Conservation (phyloP, 2,329 filamentous ascomycete species). For the Fusarium circinatum region DNA sequence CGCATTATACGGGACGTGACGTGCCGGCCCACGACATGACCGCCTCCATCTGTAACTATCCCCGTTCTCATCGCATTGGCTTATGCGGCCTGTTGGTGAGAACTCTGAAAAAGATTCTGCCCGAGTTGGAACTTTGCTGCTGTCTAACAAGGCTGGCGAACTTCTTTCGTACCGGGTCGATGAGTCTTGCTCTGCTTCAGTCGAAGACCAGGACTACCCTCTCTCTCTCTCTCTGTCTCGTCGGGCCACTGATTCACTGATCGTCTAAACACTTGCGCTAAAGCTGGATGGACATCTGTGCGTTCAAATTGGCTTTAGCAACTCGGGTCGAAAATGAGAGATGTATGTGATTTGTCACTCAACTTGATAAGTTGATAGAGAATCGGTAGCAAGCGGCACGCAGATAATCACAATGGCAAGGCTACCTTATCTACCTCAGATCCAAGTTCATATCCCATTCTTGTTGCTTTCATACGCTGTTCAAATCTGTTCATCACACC, state of each 20-base stretch:
- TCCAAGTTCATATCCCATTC: background rate
- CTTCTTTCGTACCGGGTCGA: background rate
- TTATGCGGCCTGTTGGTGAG: background rate
- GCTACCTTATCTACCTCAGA: background rate
- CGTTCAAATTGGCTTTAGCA: background rate
- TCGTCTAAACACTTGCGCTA: background rate
- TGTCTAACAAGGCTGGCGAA: background rate
- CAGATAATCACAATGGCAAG: background rate
- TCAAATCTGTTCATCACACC: background rate
- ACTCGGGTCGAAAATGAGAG: background rate
- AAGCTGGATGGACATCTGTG: no score
- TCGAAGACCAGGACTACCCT: background rate
- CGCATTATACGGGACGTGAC: conserved; percentile 6
- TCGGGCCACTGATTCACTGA: background rate
- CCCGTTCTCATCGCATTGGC: background rate
- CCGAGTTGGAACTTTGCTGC: no score
- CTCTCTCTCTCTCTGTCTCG: background rate
- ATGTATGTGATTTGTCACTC: background rate
- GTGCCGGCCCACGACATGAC: conserved; percentile 9
- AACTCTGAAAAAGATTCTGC: no score
- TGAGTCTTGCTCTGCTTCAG: background rate
- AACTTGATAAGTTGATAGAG: background rate
- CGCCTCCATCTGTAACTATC: conserved; percentile 5
- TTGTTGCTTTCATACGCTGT: background rate
- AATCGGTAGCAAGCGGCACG: background rate